Percentiles rank a stretch among this genome's conserved stretches.
These are phyloP conservation scores for Coemansia sp. DNA, from an alignment of 192 early-diverging fungal genomes.

Conservation along the genomic window DNA sequence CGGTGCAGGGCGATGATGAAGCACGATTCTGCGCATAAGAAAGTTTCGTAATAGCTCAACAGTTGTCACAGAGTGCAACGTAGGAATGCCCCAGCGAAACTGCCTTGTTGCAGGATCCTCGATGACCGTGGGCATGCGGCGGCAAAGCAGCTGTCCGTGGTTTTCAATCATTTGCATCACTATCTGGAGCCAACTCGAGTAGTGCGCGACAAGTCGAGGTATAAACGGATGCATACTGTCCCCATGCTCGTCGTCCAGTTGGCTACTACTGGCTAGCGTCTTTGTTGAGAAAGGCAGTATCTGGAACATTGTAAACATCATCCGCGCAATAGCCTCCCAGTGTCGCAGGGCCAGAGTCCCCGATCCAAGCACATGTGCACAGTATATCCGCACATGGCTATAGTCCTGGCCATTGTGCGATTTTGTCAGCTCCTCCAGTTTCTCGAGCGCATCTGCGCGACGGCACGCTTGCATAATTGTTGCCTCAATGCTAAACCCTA, in stretches of 20 bases:
- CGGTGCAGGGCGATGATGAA: background rate
- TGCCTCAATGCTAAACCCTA: conserved; percentile 52
- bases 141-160: conserved; percentile 36
- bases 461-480: conserved; percentile 45
- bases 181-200: conserved; percentile 42
- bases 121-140: conserved; percentile 40
- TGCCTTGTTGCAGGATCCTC: conserved; percentile 42
- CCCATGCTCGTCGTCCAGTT: background rate
- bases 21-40: conserved; percentile 27
- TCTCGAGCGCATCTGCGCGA: conserved; percentile 37
- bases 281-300: conserved; percentile 40
- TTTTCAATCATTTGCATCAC: conserved; percentile 44
- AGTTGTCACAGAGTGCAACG: conserved; percentile 34
- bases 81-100: conserved; percentile 50
- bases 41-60: conserved; percentile 42
- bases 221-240: conserved; percentile 8
- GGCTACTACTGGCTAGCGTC: conserved; percentile 3
- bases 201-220: conserved; percentile 28
- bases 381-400: conserved; percentile 28
- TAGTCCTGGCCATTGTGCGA: conserved; percentile 14
- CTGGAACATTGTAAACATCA: conserved; percentile 43
- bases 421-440: conserved; percentile 31
- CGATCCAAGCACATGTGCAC: conserved; percentile 35
- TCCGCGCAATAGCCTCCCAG: conserved; percentile 43
- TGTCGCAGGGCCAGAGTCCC: conserved; percentile 24